phyloP scores from a whole-genome alignment of 1,284 basidiomycete species.

The Sanghuangporus baumii region DNA sequence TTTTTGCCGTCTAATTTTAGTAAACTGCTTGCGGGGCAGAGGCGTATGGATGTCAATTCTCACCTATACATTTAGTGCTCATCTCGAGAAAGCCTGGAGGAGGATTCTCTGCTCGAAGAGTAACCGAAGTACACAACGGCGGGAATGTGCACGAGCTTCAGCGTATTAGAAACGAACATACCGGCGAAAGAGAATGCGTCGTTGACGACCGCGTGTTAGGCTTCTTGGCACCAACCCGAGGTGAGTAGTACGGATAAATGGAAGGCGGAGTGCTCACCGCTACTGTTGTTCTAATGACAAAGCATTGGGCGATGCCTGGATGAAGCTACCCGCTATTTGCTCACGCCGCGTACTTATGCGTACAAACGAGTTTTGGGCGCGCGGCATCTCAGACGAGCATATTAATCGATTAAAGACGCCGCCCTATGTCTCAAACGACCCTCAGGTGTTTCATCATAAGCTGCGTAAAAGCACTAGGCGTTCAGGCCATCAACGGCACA shows the following conservation, averaged over 20 bases:
- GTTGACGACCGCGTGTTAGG: slow-evolving; percentile 53
- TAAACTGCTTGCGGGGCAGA: slow-evolving; percentile 7
- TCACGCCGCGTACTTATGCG: slow-evolving; percentile 48
- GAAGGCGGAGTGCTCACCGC: slow-evolving; percentile 5
- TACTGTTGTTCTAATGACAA: neutral
- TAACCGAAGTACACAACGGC: slow-evolving; percentile 56
- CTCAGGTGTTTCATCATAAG: slow-evolving; percentile 43
- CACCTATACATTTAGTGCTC: slow-evolving; percentile 33
- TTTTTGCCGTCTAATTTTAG: neutral
- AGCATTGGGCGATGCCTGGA: slow-evolving; percentile 60
- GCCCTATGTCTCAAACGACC: slow-evolving; percentile 49
- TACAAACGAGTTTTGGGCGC: slow-evolving; percentile 41
- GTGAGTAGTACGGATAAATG: slow-evolving; percentile 30
- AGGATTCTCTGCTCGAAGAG: slow-evolving; percentile 35
- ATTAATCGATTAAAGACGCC: slow-evolving; percentile 47
- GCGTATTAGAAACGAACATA: slow-evolving; percentile 47
- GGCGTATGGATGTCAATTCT: slow-evolving; percentile 2
- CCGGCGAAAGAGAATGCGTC: slow-evolving; percentile 45
- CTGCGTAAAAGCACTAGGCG: slow-evolving; percentile 4
- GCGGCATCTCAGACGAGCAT: slow-evolving; percentile 33
- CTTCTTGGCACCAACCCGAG: slow-evolving; percentile 60
- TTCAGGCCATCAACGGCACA: neutral
- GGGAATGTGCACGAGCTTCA: slow-evolving; percentile 41
- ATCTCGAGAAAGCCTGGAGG: slow-evolving; percentile 35
- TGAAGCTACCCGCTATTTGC: slow-evolving; percentile 56